phyloP scores from a whole-genome alignment of 169 alveolate species.

The Plasmodium gallinaceum region DNA sequence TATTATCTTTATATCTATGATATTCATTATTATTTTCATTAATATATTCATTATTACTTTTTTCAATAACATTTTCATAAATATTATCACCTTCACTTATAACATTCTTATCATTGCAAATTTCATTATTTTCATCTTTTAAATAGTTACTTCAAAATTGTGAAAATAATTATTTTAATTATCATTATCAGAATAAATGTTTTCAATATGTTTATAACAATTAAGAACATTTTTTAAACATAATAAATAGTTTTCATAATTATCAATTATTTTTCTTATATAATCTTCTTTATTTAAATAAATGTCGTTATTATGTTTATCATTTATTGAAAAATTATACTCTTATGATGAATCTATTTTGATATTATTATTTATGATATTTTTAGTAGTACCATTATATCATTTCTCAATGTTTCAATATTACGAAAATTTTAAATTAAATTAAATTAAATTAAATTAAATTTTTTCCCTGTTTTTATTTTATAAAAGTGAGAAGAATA shows the following conservation, averaged over 20 bases:
- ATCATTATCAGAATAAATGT: background rate
- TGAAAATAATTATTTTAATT: background rate
- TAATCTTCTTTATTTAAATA: background rate
- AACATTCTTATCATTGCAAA: conserved; percentile 4
- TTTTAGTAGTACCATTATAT: no score
- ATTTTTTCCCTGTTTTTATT: background rate
- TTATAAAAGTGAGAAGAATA: background rate
- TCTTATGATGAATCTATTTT: no score
- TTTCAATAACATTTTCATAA: background rate
- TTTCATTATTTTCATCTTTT: background rate
- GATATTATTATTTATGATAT: no score
- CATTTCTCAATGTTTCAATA: no score
- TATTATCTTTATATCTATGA: background rate
- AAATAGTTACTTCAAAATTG: background rate
- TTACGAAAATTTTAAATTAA: no score
- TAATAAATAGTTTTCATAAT: background rate
- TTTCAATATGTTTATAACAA: no score
- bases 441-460: no score
- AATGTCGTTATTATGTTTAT: background rate
- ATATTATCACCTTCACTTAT: background rate
- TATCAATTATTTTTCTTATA: background rate
- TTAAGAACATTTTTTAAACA: no score
- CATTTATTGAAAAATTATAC: no score
- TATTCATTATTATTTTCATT: background rate
- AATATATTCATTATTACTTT: background rate